Conservation (phyloP, 2,329 filamentous ascomycete genomes). For the Fusarium luffae region DNA sequence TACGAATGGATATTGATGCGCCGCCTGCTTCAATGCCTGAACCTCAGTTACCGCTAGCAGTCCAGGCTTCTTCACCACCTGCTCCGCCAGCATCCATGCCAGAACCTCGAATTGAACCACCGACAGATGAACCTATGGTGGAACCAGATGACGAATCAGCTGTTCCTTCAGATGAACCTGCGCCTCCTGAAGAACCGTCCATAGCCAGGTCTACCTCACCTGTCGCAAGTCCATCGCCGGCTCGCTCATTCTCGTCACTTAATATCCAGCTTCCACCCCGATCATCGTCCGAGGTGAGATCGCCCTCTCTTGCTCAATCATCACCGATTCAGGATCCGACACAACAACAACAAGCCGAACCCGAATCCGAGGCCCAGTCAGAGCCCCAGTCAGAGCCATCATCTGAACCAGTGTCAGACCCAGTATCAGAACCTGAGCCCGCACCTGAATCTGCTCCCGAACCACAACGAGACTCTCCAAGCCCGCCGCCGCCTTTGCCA, state of each 20-base stretch:
- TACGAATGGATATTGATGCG: constrained; percentile 6
- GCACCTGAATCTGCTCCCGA: background rate
- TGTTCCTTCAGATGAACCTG: background rate
- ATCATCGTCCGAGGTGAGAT: background rate
- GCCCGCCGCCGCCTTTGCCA: constrained; percentile 1
- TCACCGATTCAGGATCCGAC: background rate
- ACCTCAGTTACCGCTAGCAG: constrained; percentile 11
- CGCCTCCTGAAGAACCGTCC: background rate
- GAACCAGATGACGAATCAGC: background rate
- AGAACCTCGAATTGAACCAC: background rate
- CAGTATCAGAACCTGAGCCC: background rate
- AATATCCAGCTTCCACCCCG: constrained; percentile 1
- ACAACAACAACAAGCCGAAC: background rate
- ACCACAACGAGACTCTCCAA: background rate
- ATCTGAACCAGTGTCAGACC: background rate
- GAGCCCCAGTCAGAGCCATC: background rate
- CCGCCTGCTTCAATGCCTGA: constrained; percentile 35
- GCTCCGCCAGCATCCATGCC: constrained; percentile 31
- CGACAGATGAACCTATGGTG: background rate
- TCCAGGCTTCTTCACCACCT: constrained; percentile 4
- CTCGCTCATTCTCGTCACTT: constrained; percentile 10
- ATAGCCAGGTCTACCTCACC: background rate
- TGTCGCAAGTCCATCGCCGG: constrained; percentile 13
- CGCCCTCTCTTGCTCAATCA: background rate
- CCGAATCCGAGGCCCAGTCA: background rate